These are phyloP conservation scores for Xylaria bambusicola DNA, from an alignment of 495 filamentous ascomycete species.

Conservation along the genomic window DNA sequence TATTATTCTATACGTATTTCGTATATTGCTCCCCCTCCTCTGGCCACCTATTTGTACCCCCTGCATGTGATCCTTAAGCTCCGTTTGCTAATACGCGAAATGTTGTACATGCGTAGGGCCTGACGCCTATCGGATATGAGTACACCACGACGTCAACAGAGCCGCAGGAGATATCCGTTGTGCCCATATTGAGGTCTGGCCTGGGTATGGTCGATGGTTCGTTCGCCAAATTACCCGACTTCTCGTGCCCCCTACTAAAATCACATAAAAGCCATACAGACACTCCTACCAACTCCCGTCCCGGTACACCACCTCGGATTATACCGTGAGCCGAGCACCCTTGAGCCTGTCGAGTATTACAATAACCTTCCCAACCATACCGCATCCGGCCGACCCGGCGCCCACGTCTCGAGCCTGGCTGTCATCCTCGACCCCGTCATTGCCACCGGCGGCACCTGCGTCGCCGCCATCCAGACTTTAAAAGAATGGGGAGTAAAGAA, in stretches of 20 bases:
- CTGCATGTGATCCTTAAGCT: constrained; percentile 9
- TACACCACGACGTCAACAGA: constrained; percentile 62
- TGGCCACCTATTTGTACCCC: background rate
- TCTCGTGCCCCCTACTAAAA: constrained; percentile 7
- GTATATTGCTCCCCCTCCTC: background rate
- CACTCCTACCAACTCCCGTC: constrained; percentile 76
- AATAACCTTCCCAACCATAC: constrained; percentile 88
- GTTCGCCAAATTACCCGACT: constrained; percentile 10
- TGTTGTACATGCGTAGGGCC: constrained; percentile 50
- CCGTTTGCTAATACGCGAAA: background rate
- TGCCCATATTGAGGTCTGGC: constrained; percentile 89
- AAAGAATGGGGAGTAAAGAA: constrained; percentile 85
- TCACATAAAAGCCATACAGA: constrained; percentile 65
- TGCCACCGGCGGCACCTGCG: constrained; percentile 87
- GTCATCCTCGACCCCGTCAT: constrained; percentile 91
- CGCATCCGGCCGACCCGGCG: constrained; percentile 31
- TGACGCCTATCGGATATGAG: constrained; percentile 71
- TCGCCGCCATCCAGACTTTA: constrained; percentile 85
- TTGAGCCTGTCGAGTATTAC: constrained; percentile 96
- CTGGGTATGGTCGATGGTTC: constrained; percentile 84
- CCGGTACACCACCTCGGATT: constrained; percentile 93
- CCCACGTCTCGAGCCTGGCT: constrained; percentile 59
- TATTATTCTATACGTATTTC: constrained; percentile 28
- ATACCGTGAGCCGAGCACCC: constrained; percentile 81
- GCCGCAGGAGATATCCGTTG: constrained; percentile 71